Base-by-base conservation (phyloP, 257 asterid genomes). In the Gentiana macrophylla region DNA sequence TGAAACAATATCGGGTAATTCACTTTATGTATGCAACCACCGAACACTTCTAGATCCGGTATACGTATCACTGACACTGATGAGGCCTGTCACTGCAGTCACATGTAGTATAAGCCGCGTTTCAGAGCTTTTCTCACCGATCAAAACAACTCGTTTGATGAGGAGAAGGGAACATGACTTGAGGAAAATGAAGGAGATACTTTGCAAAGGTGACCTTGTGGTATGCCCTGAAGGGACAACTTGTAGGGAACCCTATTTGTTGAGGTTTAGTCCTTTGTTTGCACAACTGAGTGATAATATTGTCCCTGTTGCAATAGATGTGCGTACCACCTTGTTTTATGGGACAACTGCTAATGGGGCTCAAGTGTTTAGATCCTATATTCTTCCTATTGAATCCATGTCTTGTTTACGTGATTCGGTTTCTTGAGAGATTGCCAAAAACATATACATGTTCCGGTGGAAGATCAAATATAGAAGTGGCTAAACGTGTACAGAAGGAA, bases 331-430 rank as follows among this genome's bases (percentile, higher is more conserved):
- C 62, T 63, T 68, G 74, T 72, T 72, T 5, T 61, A 72, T n/a
- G 78, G 74, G 47, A 72, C 78, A 38, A 72, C 78, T 9, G 78
- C 78, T 0, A 37, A 74, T 32, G 78, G 78, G 13, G 24, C 37
- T 47, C 33, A 72, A 72, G 50, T 63, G 50, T 52, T 38, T 72
- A 37, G 78, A 72, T 68, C 74, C 74, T 6, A 11, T 11, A 24
- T 24, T 24, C 24, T 24, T 24, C 24, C 24, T 24, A 24, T 24
- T 1, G 24, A 24, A 24, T 24, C 24, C 24, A 24, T 24, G 24
- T 24, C 24, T 1, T 0, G 24, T 24, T 24, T 24, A 24, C 24
- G 24, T 67, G 5, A 12, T 64, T 50, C 13, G 33, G 35, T 68
- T 68, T 50, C 74, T 72, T 0, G 63, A 55, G 2, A 52, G 35